Base-by-base conservation (phyloP, 2,329 filamentous ascomycete species). In the Emericellopsis atlantica region DNA sequence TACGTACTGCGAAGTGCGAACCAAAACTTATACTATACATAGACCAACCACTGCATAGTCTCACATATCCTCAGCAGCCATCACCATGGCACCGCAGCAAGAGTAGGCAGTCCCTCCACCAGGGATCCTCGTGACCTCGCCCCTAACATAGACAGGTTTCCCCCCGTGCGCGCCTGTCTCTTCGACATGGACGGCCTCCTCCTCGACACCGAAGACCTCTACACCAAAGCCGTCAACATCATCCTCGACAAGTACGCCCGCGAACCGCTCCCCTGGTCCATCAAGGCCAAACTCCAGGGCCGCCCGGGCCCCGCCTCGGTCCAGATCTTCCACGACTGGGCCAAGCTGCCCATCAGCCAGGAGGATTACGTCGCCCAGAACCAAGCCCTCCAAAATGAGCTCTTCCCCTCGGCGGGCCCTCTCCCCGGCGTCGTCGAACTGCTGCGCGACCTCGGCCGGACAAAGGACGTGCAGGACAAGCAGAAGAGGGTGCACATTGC, bases 141-240 rank as follows among this genome's bases (percentile, higher is more conserved):
- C n/a, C n/a, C 21, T 26, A 37, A 37, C 18, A 5, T 6, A 9
- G 9, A 6, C 53, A 86, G 82, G 56, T 80, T 88, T 60, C 83
- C 85, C 16, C 79, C 82, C 37, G 72, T 96, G 44, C 76, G 88
- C 51, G 92, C 90, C 50, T 95, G 89, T 62, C 80, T 98, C 48
- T 96, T 98, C 60, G 92, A 98, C 69, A 95, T 96, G 89, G 92
- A 98, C 62, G 92, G 92, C 45, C 81, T 98, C 31, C 76, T 98
- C 16, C 84, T 98, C 56, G 81, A 96, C 62, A 88, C 85, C 29
- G 92, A 96, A 67, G 92, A 96, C 53, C 61, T 79, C 42, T 96
- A 96, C 69, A 92, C 87, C 0, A 58, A 75, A 22, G 83, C 84
- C 61, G 83, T 88, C 45, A 95, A 98, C 64, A 69, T 77, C 21